A percentile compares a stretch with the other conserved stretches of the same genome.
These are phyloP conservation scores for Nevesoporus exiguus DNA, from an alignment of 768 basidiomycete species.

Conservation along the genomic window DNA sequence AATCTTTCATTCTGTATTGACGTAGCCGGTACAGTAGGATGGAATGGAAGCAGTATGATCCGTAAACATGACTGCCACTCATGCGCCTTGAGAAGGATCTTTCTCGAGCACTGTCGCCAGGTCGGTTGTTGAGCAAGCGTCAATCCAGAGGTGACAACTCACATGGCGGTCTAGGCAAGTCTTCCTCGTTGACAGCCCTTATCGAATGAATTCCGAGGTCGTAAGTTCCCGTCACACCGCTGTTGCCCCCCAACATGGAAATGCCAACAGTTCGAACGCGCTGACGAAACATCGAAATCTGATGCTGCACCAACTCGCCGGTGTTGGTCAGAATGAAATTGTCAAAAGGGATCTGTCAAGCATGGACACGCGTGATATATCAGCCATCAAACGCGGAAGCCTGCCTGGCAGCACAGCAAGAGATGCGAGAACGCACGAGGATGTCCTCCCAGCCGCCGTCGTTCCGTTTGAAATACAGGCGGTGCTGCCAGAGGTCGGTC, in stretches of 20 bases:
- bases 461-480: slow-evolving; percentile 69
- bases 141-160: slow-evolving; percentile 9
- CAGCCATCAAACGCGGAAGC: neutral
- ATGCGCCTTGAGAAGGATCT: slow-evolving; percentile 25
- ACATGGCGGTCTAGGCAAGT: slow-evolving; percentile 38
- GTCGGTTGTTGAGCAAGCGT: neutral
- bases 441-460: slow-evolving; percentile 79
- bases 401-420: neutral
- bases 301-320: slow-evolving; percentile 64
- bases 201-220: slow-evolving; percentile 84
- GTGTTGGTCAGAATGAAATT: slow-evolving; percentile 73
- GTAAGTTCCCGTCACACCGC: slow-evolving; percentile 67
- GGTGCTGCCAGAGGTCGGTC: slow-evolving; percentile 93
- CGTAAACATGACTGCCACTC: slow-evolving; percentile 1
- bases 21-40: neutral
- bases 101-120: slow-evolving; percentile 23
- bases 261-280: slow-evolving; percentile 81
- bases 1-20: slow-evolving; percentile 1
- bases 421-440: slow-evolving; percentile 53
- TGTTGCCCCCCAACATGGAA: slow-evolving; percentile 82
- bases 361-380: neutral
- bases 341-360: slow-evolving; percentile 70
- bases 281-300: slow-evolving; percentile 73
- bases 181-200: slow-evolving; percentile 75
- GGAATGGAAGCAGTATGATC: neutral